Base-by-base conservation (phyloP, 2,329 filamentous ascomycete genomes). In the Fusarium piperis region DNA sequence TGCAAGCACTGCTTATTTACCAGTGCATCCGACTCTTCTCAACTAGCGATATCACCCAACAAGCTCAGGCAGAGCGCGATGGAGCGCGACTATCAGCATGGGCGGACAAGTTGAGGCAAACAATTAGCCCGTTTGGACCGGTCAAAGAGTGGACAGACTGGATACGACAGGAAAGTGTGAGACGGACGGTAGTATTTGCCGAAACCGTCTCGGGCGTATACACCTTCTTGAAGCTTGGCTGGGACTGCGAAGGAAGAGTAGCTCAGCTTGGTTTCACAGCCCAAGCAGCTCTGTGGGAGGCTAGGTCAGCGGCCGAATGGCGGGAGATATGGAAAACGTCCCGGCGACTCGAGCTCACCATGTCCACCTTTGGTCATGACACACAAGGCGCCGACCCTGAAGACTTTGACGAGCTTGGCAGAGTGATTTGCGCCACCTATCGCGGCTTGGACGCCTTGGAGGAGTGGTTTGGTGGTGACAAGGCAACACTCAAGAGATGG, bases 41-140 rank as follows among this genome's bases (percentile, higher is more conserved):
- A 8, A 51, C 30, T n/a, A 33, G 46, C 28, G 64, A 67, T 8
- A 35, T 59, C 38, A 38, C 78, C 16, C 77, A 74, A 18, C 76
- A 76, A 32, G 77, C 51, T 3, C 51, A 65, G 26, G 63, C 63
- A 5, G 63, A 65, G 33, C 63, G 48, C 38, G 58, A 65, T 9
- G 39, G 7, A n/a, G 41, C 20, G 13, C 20, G 32, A 12, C 15
- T 65, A 18, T 51, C 51, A 20, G 44, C 16, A 16, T 65, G 58
- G 63, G 13, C 28, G 13, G 20, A 23, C 2, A 65, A 44, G 15
- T 33, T 65, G 18, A 41, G 39, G 12, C 36, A 39, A n/a, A 28
- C 48, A n/a, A 51, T 48, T 18, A 41, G 18, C 16, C 60, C 52
- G 1, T 58, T 63, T 9, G n/a, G 32, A 1, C 16, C 48, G 6